Base-by-base conservation (phyloP, 805 yeast genomes). In the Kuraishia capsulata region DNA sequence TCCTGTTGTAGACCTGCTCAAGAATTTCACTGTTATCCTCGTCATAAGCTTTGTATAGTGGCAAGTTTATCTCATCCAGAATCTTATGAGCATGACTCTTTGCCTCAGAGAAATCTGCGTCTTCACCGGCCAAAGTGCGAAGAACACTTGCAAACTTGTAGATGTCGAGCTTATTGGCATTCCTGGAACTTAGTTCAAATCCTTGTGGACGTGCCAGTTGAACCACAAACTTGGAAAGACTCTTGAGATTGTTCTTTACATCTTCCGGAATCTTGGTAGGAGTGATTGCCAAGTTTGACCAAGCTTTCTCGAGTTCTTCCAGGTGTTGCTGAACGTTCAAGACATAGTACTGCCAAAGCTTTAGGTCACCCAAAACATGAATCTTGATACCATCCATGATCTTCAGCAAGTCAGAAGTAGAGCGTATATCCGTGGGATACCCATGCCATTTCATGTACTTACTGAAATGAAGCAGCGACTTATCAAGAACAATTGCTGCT, bases 301-400 rank as follows among this genome's bases (percentile, higher is more conserved):
- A 75, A 17, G 47, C 42, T 0, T 51, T 39, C 42, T 62, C 57
- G 9, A 80, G 46, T 4, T 60, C 58, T 1, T 51, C 49, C 13
- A 78, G 48, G 9, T 70, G 65, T 3, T 48, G 49, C 4, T 51
- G 45, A 31, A 76, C 78, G 53, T 87, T 71, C 26, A 88, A 65
- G 4, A 81, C 89, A 54, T 89, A 92, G 56, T 61, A 90, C 57
- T 90, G 88, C 98, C 98, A 90, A 39, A 90, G 65, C 44, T 78
- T 72, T 39, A 86, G 59, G 4, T 70, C 64, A 20, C 72, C 77
- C 20, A 88, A 50, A 0, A 87, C 96, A 48, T 84, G 78, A 4
- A 64, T 55, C 44, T 76, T 73, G 35, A 90, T 65, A 14, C 85
- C 89, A 26, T 75, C 81, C 67, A 83, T 73, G 19, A 89, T 62